Evolutionary conservation across 2,329 filamentous ascomycete genomes (phyloP).

Genomic region (Exophiala lecanii-corni): DNA sequence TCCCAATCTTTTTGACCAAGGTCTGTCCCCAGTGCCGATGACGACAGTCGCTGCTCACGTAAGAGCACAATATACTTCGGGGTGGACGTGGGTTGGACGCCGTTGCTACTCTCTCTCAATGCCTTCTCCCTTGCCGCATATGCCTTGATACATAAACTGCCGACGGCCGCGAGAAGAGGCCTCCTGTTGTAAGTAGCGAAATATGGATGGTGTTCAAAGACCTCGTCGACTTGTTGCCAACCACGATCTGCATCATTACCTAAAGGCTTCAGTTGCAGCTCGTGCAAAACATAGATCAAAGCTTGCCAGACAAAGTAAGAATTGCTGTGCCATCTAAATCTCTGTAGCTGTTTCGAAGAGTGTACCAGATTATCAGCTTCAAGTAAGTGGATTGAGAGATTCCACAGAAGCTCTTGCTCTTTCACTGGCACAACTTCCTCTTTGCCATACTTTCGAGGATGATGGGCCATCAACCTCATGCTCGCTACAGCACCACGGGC

Average conservation of each 20-base stretch:
- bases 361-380: constrained; percentile 39
- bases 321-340: constrained; percentile 45
- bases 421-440: constrained; percentile 29
- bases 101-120: constrained; percentile 17
- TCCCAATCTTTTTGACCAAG: neutral
- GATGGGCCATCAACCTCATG: constrained; percentile 44
- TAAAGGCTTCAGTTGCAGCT: constrained; percentile 35
- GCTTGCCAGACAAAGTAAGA: constrained; percentile 50
- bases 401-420: constrained; percentile 39
- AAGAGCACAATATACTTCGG: constrained; percentile 23
- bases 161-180: constrained; percentile 41
- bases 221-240: constrained; percentile 44
- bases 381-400: constrained; percentile 35
- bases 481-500: constrained; percentile 40
- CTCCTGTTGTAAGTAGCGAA: constrained; percentile 34
- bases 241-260: constrained; percentile 35
- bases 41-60: constrained; percentile 16
- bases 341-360: constrained; percentile 35
- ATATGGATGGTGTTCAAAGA: constrained; percentile 41
- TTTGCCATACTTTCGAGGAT: constrained; percentile 36
- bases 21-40: neutral
- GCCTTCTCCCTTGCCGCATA: constrained; percentile 35
- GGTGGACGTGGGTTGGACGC: constrained; percentile 16
- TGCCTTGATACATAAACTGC: constrained; percentile 40
- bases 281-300: constrained; percentile 47